Evolutionary conservation across 176 grass and related monocot genomes (phyloP), one percentile per base, ranked within the genome.

Genomic region (Rhynchospora tenuis): DNA sequence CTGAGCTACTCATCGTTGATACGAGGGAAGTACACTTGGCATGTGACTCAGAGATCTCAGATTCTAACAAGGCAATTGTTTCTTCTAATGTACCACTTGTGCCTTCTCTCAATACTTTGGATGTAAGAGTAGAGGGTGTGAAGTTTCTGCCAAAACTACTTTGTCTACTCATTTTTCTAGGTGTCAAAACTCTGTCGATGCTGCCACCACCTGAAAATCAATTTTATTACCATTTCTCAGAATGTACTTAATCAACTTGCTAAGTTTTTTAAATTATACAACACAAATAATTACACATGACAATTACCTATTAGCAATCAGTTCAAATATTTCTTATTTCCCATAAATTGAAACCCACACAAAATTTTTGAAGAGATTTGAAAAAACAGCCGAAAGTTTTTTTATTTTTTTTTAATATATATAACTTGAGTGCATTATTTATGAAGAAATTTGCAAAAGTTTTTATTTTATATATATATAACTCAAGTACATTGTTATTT

Each of bases 111-210:
- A 52, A 66, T 2, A 84, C 17, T 69, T 90, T 71, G 50, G 92
- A 84, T 44, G 48, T 87, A n/a, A 93, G 83, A 6, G 96, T 90
- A 69, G 81, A 80, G 15, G 93, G 93, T 31, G 81, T 72, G 81
- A 86, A 86, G 79, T 89, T 85, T 44, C 91, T 95, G 70, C 91
- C 89, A 86, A 93, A 90, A 79, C 96, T 99, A 90, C 86, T 93
- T 85, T 92, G 93, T 75, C 91, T 91, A 72, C 96, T 95, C 45
- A 99, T 51, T 85, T 73, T 93, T 56, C 76, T 87, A 20, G 93
- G 93, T 9, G 88, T 81, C 23, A 99, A 88, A 76, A 91, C 90
- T 73, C 79, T 93, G 74, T 99, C 91, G 44, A 93, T 79, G 46
- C 91, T 84, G 66, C 89, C 89, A 73, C 89, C 95, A 86, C 93